Conservation (phyloP, 345 rosid species). For the Erysimum cheiranthoides region DNA sequence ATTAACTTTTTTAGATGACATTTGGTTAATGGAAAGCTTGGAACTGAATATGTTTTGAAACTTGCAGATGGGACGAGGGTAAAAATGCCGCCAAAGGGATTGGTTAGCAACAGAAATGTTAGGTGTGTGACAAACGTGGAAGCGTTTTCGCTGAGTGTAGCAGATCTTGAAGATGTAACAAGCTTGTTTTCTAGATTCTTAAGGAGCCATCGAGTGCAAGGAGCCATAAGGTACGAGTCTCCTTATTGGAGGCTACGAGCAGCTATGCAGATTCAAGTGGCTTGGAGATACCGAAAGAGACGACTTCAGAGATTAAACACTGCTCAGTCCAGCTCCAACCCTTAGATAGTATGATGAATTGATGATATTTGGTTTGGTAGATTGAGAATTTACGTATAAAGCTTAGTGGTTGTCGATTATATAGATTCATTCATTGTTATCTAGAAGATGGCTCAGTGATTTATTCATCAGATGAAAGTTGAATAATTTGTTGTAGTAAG, state of each 20-base stretch:
- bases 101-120: constrained; percentile 64
- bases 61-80: constrained; percentile 62
- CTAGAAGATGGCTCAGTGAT: not conserved
- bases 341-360: not conserved
- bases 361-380: not conserved
- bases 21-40: not conserved
- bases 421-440: not conserved
- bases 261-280: constrained; percentile 71
- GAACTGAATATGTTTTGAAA: constrained; percentile 22
- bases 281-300: constrained; percentile 84
- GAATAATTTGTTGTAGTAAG: not conserved
- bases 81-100: constrained; percentile 52
- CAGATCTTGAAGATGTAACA: constrained; percentile 87
- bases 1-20: not conserved
- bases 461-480: not conserved
- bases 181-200: constrained; percentile 65
- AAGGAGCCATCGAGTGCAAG: constrained; percentile 71
- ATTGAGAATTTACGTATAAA: not conserved
- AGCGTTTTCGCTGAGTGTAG: constrained; percentile 81
- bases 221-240: constrained; percentile 87
- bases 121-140: constrained; percentile 77
- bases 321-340: constrained; percentile 9
- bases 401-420: not conserved
- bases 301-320: constrained; percentile 46
- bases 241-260: constrained; percentile 81